These are phyloP conservation scores for Oenanthe javanica DNA, from an alignment of 140 eudicot species.

Conservation along the genomic window DNA sequence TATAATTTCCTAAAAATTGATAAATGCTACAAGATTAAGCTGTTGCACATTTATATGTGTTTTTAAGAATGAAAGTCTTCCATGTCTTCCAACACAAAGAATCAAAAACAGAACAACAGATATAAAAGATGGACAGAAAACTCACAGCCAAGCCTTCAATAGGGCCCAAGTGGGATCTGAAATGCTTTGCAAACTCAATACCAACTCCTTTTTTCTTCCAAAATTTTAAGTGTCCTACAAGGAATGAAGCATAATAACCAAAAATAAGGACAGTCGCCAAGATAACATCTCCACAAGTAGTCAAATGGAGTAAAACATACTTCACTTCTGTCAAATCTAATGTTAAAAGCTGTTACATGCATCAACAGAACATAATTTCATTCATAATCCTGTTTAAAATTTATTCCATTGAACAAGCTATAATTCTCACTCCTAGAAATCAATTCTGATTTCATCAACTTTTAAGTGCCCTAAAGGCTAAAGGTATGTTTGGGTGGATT, in stretches of 20 bases:
- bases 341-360: neutral
- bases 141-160: slow-evolving; percentile 95
- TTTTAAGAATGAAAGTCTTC: neutral
- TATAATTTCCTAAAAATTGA: neutral
- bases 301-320: neutral
- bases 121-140: slow-evolving; percentile 2
- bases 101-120: neutral
- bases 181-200: slow-evolving; percentile 92
- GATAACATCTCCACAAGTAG: neutral
- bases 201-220: slow-evolving; percentile 95
- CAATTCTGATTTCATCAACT: neutral
- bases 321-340: neutral
- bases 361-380: neutral
- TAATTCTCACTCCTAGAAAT: neutral
- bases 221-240: slow-evolving; percentile 84
- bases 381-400: neutral
- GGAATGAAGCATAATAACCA: neutral
- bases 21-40: neutral
- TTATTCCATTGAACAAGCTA: neutral
- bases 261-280: neutral
- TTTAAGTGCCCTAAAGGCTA: neutral
- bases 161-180: slow-evolving; percentile 92
- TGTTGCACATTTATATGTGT: neutral
- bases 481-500: neutral
- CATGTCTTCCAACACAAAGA: neutral